A percentile compares a stretch with the other conserved stretches of the same genome.
phyloP scores from a whole-genome alignment of 1,284 basidiomycete species.

The Apiotrichum gracile region DNA sequence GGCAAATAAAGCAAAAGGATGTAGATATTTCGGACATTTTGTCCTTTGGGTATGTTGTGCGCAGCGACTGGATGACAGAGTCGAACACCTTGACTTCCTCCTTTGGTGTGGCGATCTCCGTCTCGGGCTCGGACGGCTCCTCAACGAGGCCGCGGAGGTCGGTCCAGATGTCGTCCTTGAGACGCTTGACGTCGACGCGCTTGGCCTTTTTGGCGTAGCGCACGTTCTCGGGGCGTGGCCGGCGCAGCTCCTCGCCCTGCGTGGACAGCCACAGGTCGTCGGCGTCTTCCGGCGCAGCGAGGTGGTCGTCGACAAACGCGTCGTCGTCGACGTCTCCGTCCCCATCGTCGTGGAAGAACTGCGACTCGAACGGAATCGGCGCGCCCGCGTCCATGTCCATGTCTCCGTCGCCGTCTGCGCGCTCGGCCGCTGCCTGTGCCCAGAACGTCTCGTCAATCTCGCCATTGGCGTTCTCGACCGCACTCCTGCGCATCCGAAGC shows the following conservation, averaged over 20 bases:
- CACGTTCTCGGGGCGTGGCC: constrained; percentile 80
- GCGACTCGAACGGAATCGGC: constrained; percentile 79
- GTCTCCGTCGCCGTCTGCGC: constrained; percentile 55
- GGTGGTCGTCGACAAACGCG: constrained; percentile 56
- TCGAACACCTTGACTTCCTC: constrained; percentile 61
- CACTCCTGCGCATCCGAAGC: constrained; percentile 68
- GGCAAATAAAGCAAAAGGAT: constrained; percentile 98
- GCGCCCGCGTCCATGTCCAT: constrained; percentile 56
- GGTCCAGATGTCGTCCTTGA: constrained; percentile 98
- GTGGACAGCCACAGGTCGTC: constrained; percentile 80
- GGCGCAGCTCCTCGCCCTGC: constrained; percentile 64
- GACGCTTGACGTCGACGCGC: constrained; percentile 88
- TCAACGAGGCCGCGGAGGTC: constrained; percentile 68
- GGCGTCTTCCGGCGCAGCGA: constrained; percentile 48
- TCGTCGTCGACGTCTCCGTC: constrained; percentile 77
- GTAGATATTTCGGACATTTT: constrained; percentile 98
- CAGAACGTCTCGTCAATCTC: constrained; percentile 93
- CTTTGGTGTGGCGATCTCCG: background rate
- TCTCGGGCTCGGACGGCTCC: background rate
- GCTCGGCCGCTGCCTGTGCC: constrained; percentile 81
- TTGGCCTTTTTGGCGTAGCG: constrained; percentile 96
- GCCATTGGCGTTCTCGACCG: constrained; percentile 54
- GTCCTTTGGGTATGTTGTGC: constrained; percentile 76
- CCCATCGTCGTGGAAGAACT: constrained; percentile 92
- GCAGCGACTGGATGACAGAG: constrained; percentile 74